Evolutionary conservation across 805 yeast genomes (phyloP), one percentile per base, ranked within the genome.

Genomic region (Saccharomycopsis oosterbeekiorum): DNA sequence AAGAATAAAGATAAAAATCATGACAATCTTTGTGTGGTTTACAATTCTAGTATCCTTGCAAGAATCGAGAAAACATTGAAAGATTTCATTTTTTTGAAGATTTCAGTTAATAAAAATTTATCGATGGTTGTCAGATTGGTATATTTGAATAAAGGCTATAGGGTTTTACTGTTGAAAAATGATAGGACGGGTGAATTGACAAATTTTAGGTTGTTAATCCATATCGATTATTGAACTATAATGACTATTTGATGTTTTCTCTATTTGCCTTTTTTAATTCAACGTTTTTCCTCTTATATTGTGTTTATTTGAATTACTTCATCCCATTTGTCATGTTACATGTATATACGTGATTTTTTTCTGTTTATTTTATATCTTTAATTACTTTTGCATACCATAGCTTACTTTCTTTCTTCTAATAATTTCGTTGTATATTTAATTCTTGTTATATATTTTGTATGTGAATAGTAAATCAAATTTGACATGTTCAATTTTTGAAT

Each of bases 141-240:
- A n/a, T 79, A 84, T 64, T 69, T 94, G 65, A 84, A 83, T 56
- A 77, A 79, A 58, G 99, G 99, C 0, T 94, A 85, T 71, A 78
- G 97, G 57, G 94, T 90, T 69, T 71, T 91, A 15, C 90, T 92
- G 0, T 72, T 94, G 14, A 83, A 81, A 68, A 97, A 89, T 70
- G 67, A 78, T 34, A 83, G 84, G 64, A 98, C 99, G 1, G 97
- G 92, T 70, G 89, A 86, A 68, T 71, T 77, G 51, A 73, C 81
- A 17, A 79, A 79, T 66, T 78, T 84, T 9, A 76, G 80, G n/a
- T 65, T 83, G 24, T 79, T 83, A 66, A 74, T 81, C 41, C 47
- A 74, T 71, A 55, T 70, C 26, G 42, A 34, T 26, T 55, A 36
- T 39, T 37, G 29, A 39, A 11, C n/a, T 17, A n/a, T 1, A 19